Conservation (phyloP, 1,139 yeast genomes). For the Taphrina sp. region DNA sequence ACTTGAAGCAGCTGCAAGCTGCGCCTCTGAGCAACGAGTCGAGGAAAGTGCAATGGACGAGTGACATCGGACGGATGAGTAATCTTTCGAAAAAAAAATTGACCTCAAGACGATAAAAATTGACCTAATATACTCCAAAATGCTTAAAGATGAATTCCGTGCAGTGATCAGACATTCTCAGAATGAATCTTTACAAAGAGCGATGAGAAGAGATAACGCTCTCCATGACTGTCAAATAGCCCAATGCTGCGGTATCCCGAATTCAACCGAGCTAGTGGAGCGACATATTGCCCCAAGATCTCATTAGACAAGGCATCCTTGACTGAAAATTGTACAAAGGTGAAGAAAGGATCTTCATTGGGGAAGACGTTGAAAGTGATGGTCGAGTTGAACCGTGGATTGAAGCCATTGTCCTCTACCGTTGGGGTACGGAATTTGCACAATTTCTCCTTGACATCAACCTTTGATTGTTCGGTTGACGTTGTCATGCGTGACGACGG, state of each 20-base stretch:
- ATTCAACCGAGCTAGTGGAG: slow-evolving; percentile 46
- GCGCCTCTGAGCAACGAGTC: too few species aligned
- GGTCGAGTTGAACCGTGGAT: slow-evolving; percentile 72
- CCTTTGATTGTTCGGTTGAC: background rate
- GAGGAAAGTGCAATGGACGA: too few species aligned
- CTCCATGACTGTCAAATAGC: slow-evolving; percentile 71
- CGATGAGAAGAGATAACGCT: slow-evolving; percentile 73
- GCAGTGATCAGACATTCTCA: too few species aligned
- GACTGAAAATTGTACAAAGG: slow-evolving; percentile 20
- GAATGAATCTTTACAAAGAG: slow-evolving; percentile 57
- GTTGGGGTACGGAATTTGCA: slow-evolving; percentile 44
- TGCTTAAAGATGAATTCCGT: too few species aligned
- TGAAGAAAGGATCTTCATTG: slow-evolving; percentile 14
- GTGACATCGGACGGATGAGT: too few species aligned
- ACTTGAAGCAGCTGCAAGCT: too few species aligned
- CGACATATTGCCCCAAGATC: slow-evolving; percentile 12
- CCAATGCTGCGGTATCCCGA: slow-evolving; percentile 80
- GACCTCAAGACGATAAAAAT: too few species aligned
- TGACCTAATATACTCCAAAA: too few species aligned
- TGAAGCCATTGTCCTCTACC: slow-evolving; percentile 68
- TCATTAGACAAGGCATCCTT: slow-evolving; percentile 4
- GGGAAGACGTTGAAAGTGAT: slow-evolving; percentile 7
- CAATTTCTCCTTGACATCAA: slow-evolving; percentile 8
- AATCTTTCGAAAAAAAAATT: too few species aligned
- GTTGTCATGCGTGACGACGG: slow-evolving; percentile 10